phyloP scores from a whole-genome alignment of 2,329 filamentous ascomycete genomes.

The Colletotrichum melonis region DNA sequence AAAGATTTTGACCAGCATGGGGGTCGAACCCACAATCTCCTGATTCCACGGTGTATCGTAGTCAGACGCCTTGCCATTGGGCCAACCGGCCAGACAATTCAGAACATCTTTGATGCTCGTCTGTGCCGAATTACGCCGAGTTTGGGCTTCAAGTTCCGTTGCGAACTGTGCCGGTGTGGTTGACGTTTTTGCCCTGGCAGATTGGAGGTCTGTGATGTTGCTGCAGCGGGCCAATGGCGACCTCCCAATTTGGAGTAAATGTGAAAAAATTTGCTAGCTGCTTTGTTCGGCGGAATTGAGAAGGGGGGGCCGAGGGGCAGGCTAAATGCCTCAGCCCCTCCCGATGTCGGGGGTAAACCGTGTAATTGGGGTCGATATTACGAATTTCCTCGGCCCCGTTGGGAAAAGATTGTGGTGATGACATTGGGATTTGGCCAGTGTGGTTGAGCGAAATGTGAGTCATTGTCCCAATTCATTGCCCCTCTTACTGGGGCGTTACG shows the following conservation, averaged over 20 bases:
- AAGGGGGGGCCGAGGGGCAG: too few relatives aligned
- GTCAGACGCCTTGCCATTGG: slow-evolving; percentile 57
- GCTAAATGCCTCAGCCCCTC: slow-evolving; percentile 1
- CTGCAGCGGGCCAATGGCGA: neutral
- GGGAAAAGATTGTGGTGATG: neutral
- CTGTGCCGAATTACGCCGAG: fast-evolving
- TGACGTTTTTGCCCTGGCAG: too few relatives aligned
- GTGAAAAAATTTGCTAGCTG: neutral
- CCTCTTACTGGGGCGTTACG: neutral
- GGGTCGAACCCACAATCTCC: slow-evolving; percentile 37
- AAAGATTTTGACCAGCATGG: slow-evolving; percentile 32
- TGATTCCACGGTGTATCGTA: slow-evolving; percentile 44
- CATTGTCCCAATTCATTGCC: neutral
- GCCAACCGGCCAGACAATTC: slow-evolving; percentile 41
- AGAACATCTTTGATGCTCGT: neutral
- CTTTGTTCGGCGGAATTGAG: neutral
- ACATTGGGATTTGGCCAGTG: neutral
- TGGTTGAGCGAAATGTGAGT: neutral
- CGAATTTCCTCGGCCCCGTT: neutral
- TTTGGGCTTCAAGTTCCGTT: neutral
- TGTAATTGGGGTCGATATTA: neutral
- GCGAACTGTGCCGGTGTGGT: fast-evolving
- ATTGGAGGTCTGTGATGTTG: neutral
- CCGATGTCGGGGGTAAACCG: neutral
- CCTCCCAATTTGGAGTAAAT: neutral